phyloP scores from a whole-genome alignment of 352 stramenopile genomes.

The Pythium coloratum region DNA sequence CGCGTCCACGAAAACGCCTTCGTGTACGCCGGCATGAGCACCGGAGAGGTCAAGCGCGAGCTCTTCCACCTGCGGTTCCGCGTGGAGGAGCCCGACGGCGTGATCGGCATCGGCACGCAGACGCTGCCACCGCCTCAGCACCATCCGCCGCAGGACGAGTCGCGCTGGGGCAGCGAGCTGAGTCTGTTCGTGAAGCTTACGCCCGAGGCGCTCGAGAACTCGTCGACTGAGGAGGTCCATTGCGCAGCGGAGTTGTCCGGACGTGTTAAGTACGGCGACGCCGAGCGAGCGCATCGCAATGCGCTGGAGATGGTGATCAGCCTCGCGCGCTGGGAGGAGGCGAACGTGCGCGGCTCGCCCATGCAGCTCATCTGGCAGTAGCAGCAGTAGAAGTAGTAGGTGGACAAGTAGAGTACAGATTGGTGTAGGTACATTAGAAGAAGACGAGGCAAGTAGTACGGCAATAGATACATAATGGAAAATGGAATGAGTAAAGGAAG shows the following conservation, averaged over 20 bases:
- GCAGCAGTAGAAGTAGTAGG: neutral
- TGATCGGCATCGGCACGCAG: conserved; percentile 41
- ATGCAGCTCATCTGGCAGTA: conserved; percentile 8
- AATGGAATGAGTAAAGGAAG: neutral
- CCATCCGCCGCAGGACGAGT: conserved; percentile 8
- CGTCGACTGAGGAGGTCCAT: conserved; percentile 23
- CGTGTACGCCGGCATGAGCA: conserved; percentile 32
- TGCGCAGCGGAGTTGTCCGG: conserved; percentile 43
- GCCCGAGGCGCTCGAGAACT: conserved; percentile 15
- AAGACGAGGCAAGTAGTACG: neutral
- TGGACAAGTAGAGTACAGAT: neutral
- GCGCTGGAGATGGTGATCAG: conserved; percentile 62
- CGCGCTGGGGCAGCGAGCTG: conserved; percentile 37
- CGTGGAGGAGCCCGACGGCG: conserved; percentile 40
- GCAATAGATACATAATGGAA: neutral
- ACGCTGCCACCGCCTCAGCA: conserved; percentile 27
- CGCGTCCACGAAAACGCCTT: conserved; percentile 53
- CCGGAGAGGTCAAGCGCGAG: conserved; percentile 22
- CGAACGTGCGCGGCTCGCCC: conserved; percentile 38
- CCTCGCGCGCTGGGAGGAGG: conserved; percentile 54
- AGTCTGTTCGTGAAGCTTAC: conserved; percentile 51
- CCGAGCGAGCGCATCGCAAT: conserved; percentile 30
- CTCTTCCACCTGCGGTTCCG: conserved; percentile 51
- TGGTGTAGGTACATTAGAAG: neutral
- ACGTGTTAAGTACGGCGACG: conserved; percentile 35